Evolutionary conservation across 129 eudicot genomes (phyloP).

Genomic region (Logfia minima): DNA sequence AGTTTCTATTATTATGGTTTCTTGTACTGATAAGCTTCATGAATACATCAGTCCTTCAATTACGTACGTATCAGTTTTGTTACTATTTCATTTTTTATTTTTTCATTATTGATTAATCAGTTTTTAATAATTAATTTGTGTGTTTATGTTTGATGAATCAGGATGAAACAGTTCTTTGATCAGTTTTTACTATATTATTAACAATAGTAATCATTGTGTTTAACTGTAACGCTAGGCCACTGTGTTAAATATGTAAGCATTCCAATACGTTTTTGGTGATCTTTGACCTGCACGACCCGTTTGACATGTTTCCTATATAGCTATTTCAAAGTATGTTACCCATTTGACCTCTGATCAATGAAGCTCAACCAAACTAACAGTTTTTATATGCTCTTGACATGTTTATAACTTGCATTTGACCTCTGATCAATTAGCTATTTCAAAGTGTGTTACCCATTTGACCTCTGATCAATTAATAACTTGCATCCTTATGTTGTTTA

Average conservation of each 20-base stretch:
- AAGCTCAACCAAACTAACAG: neutral
- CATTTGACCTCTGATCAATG: neutral
- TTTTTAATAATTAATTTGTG: neutral
- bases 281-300: constrained; percentile 2
- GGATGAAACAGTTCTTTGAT: constrained; percentile 70
- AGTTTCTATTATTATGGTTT: constrained; percentile 69
- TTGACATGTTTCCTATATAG: neutral
- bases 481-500: too few relatives aligned
- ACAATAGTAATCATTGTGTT: too few relatives aligned
- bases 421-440: neutral
- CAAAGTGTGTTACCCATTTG: neutral
- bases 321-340: neutral
- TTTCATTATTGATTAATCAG: neutral
- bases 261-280: neutral
- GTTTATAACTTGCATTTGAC: neutral
- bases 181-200: constrained; percentile 10
- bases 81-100: neutral
- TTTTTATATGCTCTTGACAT: neutral
- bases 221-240: neutral
- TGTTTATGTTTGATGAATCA: constrained; percentile 9
- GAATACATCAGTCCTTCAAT: constrained; percentile 75
- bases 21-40: constrained; percentile 73
- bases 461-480: neutral
- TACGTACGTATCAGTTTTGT: constrained; percentile 36
- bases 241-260: too few relatives aligned